Evolutionary conservation across 192 early-diverging fungal species (phyloP).

Genomic region (Coemansia sp.): DNA sequence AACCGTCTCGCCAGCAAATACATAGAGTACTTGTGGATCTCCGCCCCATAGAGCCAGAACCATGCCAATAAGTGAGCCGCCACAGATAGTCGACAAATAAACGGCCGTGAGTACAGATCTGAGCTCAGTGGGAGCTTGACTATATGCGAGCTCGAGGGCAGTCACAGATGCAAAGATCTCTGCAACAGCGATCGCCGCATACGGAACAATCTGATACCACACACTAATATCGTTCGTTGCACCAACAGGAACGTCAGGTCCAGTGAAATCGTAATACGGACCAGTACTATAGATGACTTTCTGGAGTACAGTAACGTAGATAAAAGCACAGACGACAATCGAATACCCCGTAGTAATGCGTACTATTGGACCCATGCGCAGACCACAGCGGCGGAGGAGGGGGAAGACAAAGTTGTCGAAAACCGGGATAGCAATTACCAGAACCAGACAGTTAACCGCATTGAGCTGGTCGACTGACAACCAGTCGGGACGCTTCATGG

Average conservation of each 20-base stretch:
- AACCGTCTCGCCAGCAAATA: conserved; percentile 59
- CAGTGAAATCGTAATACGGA: conserved; percentile 58
- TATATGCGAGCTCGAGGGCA: conserved; percentile 71
- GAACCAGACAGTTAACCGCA: conserved; percentile 65
- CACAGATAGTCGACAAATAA: conserved; percentile 63
- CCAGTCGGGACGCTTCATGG: conserved; percentile 57
- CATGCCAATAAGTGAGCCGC: conserved; percentile 51
- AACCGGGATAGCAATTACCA: conserved; percentile 71
- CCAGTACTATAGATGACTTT: conserved; percentile 60
- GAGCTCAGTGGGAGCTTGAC: conserved; percentile 62
- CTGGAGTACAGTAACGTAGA: conserved; percentile 65
- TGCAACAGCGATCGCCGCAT: conserved; percentile 62
- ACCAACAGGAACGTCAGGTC: conserved; percentile 7
- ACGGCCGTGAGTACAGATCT: conserved; percentile 70
- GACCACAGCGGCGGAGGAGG: conserved; percentile 53
- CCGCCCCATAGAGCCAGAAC: conserved; percentile 56
- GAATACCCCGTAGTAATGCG: conserved; percentile 72
- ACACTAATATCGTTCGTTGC: conserved; percentile 61
- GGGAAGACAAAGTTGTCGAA: conserved; percentile 70
- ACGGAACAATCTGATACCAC: conserved; percentile 60
- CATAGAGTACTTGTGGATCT: conserved; percentile 60
- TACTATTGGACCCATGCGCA: conserved; percentile 61
- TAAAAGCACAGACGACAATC: conserved; percentile 62
- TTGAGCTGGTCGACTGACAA: conserved; percentile 70
- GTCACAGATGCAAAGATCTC: conserved; percentile 74